Conservation (phyloP, 169 alveolate species). For the Plasmodium gonderi region DNA sequence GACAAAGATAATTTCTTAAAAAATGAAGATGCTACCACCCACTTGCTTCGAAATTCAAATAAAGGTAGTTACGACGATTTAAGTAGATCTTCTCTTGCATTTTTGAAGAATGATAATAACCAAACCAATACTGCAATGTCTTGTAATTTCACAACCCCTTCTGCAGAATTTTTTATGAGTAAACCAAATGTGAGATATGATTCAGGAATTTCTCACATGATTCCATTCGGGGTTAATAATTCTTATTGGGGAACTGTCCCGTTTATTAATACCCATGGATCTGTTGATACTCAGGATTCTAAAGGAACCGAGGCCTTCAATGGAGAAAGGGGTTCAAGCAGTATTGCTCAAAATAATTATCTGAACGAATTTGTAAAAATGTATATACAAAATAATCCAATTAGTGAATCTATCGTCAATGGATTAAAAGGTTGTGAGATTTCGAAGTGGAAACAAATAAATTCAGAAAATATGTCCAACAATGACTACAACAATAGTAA, state of each 20-base stretch:
- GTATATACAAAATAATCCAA: constrained; percentile 21
- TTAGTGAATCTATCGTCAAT: not conserved
- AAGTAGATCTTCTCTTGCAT: not conserved
- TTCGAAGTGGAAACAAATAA: not conserved
- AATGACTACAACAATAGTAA: not conserved
- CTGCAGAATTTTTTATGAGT: not conserved
- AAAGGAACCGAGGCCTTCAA: not conserved
- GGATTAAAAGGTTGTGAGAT: not conserved
- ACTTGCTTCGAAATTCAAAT: not conserved
- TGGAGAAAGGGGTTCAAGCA: too few species aligned
- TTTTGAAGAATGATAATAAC: not conserved
- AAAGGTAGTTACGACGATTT: not conserved
- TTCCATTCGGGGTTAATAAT: not conserved
- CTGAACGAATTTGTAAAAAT: constrained; percentile 41
- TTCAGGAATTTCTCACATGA: not conserved
- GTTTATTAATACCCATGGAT: not conserved
- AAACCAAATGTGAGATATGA: not conserved
- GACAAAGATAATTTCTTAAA: not conserved
- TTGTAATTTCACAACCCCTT: not conserved
- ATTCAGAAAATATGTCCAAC: not conserved
- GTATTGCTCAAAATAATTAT: constrained; percentile 6
- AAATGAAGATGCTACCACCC: not conserved
- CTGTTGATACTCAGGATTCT: not conserved
- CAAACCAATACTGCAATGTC: not conserved
- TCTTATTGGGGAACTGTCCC: not conserved